Percentiles rank a stretch among this genome's conserved stretches.
Evolutionary conservation across 2,329 filamentous ascomycete genomes (phyloP).

Genomic region (Fusarium domesticum): DNA sequence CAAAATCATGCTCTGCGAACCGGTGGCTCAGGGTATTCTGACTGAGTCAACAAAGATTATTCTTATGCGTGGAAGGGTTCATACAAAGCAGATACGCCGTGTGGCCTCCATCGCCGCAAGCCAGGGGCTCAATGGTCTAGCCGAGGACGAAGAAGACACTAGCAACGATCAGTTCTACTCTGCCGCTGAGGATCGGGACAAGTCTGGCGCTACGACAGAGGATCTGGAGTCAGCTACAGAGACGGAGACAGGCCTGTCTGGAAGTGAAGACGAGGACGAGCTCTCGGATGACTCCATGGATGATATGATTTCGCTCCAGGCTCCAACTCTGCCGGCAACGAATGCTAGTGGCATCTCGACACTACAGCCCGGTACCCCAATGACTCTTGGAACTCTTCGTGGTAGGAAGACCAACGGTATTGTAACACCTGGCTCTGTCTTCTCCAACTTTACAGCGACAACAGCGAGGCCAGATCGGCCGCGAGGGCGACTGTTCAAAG

Average conservation of each 20-base stretch:
- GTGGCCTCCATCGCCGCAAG: slow-evolving; percentile 44
- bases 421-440: slow-evolving; percentile 81
- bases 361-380: slow-evolving; percentile 75
- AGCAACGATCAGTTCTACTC: slow-evolving; percentile 91
- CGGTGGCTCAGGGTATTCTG: slow-evolving; percentile 83
- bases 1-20: slow-evolving; percentile 89
- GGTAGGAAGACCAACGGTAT: slow-evolving; percentile 67
- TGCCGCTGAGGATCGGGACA: slow-evolving; percentile 75
- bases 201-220: slow-evolving; percentile 56
- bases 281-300: slow-evolving; percentile 89
- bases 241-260: slow-evolving; percentile 61
- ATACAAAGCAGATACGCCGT: slow-evolving; percentile 50
- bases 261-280: slow-evolving; percentile 64
- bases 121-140: slow-evolving; percentile 52
- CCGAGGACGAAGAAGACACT: slow-evolving; percentile 71
- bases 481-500: slow-evolving; percentile 78
- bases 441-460: slow-evolving; percentile 81
- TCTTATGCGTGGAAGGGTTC: slow-evolving; percentile 62
- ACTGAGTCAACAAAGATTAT: slow-evolving; percentile 79
- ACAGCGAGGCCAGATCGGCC: slow-evolving; percentile 72
- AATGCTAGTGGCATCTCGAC: slow-evolving; percentile 77
- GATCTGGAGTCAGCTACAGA: slow-evolving; percentile 59
- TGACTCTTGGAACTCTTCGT: slow-evolving; percentile 60
- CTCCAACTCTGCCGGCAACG: slow-evolving; percentile 73
- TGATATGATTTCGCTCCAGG: slow-evolving; percentile 86